These are phyloP conservation scores for Diaporthe sp. DNA, from an alignment of 2,329 filamentous ascomycete species.

Conservation along the genomic window DNA sequence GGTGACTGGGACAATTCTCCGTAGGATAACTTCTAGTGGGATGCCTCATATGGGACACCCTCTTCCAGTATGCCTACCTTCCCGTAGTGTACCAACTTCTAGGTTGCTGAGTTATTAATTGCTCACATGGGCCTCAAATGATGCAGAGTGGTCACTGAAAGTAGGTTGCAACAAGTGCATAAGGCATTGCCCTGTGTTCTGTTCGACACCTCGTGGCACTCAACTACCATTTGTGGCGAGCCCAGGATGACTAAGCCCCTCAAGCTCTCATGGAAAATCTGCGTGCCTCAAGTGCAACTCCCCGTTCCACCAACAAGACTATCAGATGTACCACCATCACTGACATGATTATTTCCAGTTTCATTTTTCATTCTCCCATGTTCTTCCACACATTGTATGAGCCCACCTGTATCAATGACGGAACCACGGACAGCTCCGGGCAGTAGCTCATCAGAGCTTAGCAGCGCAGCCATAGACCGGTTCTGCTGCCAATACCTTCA, in stretches of 20 bases:
- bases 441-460: constrained; percentile 26
- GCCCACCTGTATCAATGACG: not conserved
- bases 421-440: not conserved
- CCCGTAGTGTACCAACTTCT: no score
- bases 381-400: not conserved
- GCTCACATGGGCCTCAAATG: not conserved
- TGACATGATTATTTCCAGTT: not conserved
- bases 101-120: rapidly evolving
- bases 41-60: not conserved
- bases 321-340: not conserved
- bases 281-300: not conserved
- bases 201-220: not conserved
- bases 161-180: not conserved
- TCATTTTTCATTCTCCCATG: not conserved
- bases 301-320: not conserved
- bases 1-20: not conserved
- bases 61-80: not conserved
- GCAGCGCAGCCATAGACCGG: constrained; percentile 49
- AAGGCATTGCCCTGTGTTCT: not conserved
- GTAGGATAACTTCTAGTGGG: no score
- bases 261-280: constrained; percentile 12
- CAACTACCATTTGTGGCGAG: not conserved
- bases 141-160: not conserved
- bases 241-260: constrained; percentile 19
- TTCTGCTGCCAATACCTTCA: constrained; percentile 86